Conservation (phyloP, 1,139 yeast genomes). For the Pichia sp. region DNA sequence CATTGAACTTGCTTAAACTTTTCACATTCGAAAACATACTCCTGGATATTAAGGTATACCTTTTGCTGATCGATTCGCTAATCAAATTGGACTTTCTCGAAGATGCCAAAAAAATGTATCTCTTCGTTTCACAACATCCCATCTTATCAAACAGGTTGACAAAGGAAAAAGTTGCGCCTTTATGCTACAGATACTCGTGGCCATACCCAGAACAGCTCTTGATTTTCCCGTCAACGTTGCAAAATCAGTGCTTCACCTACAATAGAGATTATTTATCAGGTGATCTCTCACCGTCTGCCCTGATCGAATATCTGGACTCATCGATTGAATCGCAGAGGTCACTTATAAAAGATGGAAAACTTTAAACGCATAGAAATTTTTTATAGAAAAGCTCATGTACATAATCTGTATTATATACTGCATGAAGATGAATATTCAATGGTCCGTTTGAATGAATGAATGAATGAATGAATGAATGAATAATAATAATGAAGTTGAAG, state of each 20-base stretch:
- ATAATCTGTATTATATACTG: background rate
- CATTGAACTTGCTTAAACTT: constrained; percentile 3
- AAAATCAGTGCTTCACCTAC: background rate
- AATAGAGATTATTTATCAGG: constrained; percentile 5
- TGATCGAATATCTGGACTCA: background rate
- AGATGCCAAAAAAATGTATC: constrained; percentile 21
- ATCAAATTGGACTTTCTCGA: constrained; percentile 20
- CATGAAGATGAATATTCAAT: background rate
- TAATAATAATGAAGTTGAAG: background rate
- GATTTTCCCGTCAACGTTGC: background rate
- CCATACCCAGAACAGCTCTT: constrained; percentile 9
- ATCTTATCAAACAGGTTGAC: constrained; percentile 4
- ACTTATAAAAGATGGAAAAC: background rate
- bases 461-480: background rate
- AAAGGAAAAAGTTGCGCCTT: background rate
- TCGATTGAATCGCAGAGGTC: background rate
- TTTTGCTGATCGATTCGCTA: constrained; percentile 20
- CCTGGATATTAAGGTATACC: constrained; percentile 17
- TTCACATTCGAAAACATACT: constrained; percentile 10
- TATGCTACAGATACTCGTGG: constrained; percentile 15
- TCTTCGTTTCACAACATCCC: constrained; percentile 11
- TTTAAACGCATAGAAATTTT: background rate
- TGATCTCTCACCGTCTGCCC: constrained; percentile 11
- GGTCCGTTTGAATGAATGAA: background rate
- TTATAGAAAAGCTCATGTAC: constrained; percentile 15